Conservation (phyloP, 139 green algal genomes). For the Diplosphaera chodatii region DNA sequence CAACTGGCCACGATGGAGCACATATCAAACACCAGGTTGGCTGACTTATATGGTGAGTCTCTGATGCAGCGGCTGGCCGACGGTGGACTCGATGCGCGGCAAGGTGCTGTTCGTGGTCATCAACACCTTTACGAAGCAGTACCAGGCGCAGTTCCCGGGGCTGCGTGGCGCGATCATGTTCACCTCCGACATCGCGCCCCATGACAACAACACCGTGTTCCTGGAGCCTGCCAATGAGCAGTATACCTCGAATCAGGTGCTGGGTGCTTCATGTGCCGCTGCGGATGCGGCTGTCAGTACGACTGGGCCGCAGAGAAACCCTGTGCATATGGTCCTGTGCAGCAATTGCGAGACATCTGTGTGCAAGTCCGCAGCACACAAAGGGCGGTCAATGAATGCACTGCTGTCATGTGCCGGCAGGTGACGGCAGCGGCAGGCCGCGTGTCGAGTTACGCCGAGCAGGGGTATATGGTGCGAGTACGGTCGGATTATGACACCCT, state of each 20-base stretch:
- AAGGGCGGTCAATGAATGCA: no score
- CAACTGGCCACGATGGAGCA: no score
- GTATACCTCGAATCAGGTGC: not conserved
- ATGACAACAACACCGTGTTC: not conserved
- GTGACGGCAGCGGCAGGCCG: not conserved
- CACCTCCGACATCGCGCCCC: no score
- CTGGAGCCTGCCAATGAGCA: not conserved
- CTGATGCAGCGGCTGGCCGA: not conserved
- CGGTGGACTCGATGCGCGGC: slow-evolving; percentile 4
- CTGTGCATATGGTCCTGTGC: no score
- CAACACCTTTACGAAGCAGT: not conserved
- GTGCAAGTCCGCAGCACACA: no score
- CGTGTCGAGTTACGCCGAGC: not conserved
- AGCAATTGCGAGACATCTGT: no score
- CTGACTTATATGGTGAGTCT: no score
- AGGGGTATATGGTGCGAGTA: slow-evolving; percentile 19
- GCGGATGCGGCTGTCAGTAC: no score
- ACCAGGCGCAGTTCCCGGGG: not conserved
- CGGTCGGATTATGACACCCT: slow-evolving; percentile 20
- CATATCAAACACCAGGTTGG: no score
- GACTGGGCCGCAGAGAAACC: no score
- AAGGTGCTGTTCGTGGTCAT: slow-evolving; percentile 3
- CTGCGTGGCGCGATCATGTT: not conserved
- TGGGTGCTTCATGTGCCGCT: no score
- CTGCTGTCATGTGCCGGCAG: no score